Evolutionary conservation across 352 stramenopile genomes (phyloP).

Genomic region (Globisporangium abappressorium): DNA sequence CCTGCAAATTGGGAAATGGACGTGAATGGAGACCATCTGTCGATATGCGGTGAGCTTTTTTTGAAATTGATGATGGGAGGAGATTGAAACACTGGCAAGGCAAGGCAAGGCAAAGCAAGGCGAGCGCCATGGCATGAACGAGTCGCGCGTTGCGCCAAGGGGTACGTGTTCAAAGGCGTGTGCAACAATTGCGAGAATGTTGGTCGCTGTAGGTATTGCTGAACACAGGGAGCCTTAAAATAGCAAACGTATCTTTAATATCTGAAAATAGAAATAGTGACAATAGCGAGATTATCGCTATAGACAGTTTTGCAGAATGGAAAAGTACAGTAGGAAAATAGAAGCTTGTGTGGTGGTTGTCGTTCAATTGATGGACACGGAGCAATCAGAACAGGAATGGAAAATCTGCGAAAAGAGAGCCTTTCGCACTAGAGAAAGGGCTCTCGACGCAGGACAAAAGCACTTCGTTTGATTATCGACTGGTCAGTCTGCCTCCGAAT

Average conservation of each 20-base stretch:
- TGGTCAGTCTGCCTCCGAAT: background rate
- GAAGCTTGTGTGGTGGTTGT: background rate
- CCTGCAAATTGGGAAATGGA: background rate
- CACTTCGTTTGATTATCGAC: background rate
- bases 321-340: background rate
- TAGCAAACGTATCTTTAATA: background rate
- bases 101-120: background rate
- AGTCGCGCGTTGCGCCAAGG: slow-evolving; percentile 3
- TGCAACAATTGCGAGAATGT: background rate
- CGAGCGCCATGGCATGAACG: background rate
- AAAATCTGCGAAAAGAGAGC: slow-evolving; percentile 5
- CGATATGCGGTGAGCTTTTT: background rate
- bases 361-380: slow-evolving; percentile 1
- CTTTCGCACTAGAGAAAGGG: background rate
- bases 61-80: slow-evolving; percentile 7
- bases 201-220: background rate
- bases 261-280: background rate
- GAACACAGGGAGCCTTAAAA: background rate
- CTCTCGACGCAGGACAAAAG: background rate
- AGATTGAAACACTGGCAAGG: background rate
- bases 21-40: background rate
- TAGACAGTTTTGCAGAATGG: background rate
- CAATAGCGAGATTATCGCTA: background rate
- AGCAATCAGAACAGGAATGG: background rate
- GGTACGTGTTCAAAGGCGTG: background rate